phyloP scores from a whole-genome alignment of 371 early-diverging fungal species.

The Pancytospora philotis region DNA sequence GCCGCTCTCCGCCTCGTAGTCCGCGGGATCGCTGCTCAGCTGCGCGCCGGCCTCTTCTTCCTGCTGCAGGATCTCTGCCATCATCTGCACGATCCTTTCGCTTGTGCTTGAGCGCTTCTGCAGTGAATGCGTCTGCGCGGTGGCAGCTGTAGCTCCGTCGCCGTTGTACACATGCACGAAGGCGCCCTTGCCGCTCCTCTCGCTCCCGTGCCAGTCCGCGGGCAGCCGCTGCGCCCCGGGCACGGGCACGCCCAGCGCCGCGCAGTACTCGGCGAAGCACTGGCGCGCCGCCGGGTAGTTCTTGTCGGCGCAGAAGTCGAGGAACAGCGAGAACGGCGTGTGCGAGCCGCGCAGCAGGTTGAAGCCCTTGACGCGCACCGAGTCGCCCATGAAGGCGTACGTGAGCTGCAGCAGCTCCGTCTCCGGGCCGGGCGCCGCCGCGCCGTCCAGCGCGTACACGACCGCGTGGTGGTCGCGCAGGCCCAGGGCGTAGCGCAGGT shows the following conservation, averaged over 20 bases:
- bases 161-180: background rate
- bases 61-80: constrained; percentile 13
- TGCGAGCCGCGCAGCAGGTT: constrained; percentile 11
- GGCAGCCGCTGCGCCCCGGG: background rate
- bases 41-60: constrained; percentile 30
- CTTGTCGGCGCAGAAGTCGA: constrained; percentile 22
- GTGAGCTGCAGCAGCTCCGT: constrained; percentile 15
- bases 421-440: background rate
- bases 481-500: constrained; percentile 8
- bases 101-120: too few relatives aligned
- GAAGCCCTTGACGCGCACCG: constrained; percentile 23
- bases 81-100: background rate
- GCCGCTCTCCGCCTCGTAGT: background rate
- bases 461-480: constrained; percentile 27
- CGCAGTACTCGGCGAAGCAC: constrained; percentile 11
- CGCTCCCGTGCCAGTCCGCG: background rate
- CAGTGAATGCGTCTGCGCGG: too few relatives aligned
- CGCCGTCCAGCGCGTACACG: constrained; percentile 28
- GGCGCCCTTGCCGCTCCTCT: background rate
- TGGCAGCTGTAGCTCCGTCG: too few relatives aligned
- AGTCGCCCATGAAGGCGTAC: constrained; percentile 31
- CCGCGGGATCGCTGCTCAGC: background rate
- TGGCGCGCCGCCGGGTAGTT: constrained; percentile 30
- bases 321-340: constrained; percentile 27
- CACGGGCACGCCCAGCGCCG: background rate